Evolutionary conservation across 805 yeast species (phyloP), one percentile per base, ranked within the genome.

Genomic region (Candida loeiensis): DNA sequence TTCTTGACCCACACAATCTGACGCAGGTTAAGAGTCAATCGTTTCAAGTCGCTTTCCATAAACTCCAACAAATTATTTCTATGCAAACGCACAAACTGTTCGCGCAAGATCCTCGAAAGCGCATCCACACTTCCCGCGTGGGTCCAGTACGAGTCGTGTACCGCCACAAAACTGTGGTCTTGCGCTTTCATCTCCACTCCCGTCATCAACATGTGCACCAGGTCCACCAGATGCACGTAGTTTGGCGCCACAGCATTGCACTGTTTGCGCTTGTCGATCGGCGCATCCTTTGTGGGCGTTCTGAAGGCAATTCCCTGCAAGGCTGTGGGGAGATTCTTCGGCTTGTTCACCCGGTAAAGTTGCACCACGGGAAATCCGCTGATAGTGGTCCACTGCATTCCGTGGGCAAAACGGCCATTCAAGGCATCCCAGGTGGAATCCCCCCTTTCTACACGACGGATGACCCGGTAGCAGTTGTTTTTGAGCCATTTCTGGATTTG

Each of bases 61-160:
- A 16, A 15, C 33, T 18, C n/a, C 33, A 30, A 30, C 14, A 69
- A 42, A 19, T 47, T 38, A 19, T 49, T 53, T 1, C 56, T 33
- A 43, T 69, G 66, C 22, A 69, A 48, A 4, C 61, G 43, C 4
- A 69, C 55, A 44, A 69, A 69, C 41, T 61, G 60, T 21, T 66
- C 51, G 15, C 75, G 44, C 5, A 69, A 40, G 1, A 59, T 34
- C 4, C 22, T 34, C 2, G 60, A 53, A 13, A 69, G 54, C 11
- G 32, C 25, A 11, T 50, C 58, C 5, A 60, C 69, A 24, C 59
- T 57, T 11, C 54, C 29, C 0, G 72, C 56, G 39, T 61, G 58
- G 3, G 74, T 69, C 74, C 74, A 69, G 44, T 55, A 69, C 13
- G 71, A 66, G 46, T 69, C 74, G 45, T 69, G 74, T 6, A 69